Base-by-base conservation (phyloP, 257 asterid species). In the Gynochthodes officinalis region DNA sequence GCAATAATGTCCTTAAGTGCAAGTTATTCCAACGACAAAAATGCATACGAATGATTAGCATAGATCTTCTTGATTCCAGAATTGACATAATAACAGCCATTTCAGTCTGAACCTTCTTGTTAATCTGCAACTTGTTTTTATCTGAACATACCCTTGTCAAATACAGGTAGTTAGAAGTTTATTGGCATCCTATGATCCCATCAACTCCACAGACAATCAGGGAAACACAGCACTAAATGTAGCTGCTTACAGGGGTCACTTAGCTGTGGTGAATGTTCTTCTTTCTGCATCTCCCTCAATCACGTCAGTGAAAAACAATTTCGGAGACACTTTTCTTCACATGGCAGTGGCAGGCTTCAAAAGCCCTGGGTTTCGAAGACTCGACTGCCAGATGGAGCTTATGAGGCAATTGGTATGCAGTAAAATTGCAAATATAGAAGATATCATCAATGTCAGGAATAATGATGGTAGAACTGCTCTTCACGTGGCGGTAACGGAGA, bases 301-400 rank as follows among this genome's bases (percentile, higher is more conserved):
- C 0, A 74, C 78, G 5, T 71, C 80, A 5, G 23, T 74, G 53
- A 64, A 75, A 40, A 94, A 94, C 82, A 84, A 73, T 18, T 67
- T 82, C 4, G 97, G 98, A 14, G 96, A 91, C 67, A 91, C 96
- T 5, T 85, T 90, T 60, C 89, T 94, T 49, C 99, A 91, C 86
- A 88, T 92, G 97, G 93, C 90, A 0, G 89, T 94, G 46, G 83
- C 95, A 15, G 96, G 97, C 39, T 91, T 94, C 75, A 78, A 86
- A 5, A 43, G 95, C 69, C 97, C 93, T 2, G 85, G 90, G 53
- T 94, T 94, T 81, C 83, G 80, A 15, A 74, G 89, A 76, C 58
- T 91, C 68, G 97, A 94, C 79, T 83, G 82, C 2, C 97, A 86
- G 73, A 85, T 84, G 11, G 83, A 83, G 68, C 88, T 94, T 73